Percentiles rank a stretch among this genome's conserved stretches.
Conservation (phyloP, 495 filamentous ascomycete genomes). For the Glonium stellatum region DNA sequence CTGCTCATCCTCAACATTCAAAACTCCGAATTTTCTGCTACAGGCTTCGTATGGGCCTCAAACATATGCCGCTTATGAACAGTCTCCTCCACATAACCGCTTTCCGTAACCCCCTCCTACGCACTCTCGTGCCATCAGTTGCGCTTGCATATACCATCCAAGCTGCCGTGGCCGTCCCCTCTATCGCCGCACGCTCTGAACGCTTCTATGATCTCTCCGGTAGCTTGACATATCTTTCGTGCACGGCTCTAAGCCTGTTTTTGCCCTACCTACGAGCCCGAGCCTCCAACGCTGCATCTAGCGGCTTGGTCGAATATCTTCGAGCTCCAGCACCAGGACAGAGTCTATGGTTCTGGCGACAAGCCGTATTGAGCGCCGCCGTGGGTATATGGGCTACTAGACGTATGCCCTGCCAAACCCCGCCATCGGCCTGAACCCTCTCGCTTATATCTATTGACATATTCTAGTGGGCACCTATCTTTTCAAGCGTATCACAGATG, state of each 20-base stretch:
- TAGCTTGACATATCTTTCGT: slow-evolving; percentile 53
- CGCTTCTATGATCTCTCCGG: slow-evolving; percentile 61
- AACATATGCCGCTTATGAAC: slow-evolving; percentile 12
- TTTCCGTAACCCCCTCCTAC: slow-evolving; percentile 52
- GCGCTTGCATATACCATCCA: slow-evolving; percentile 51
- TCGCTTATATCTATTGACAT: background rate
- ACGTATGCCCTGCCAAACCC: slow-evolving; percentile 39
- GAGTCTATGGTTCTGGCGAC: slow-evolving; percentile 50
- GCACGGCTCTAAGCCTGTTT: slow-evolving; percentile 50
- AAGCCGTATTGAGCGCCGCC: slow-evolving; percentile 50
- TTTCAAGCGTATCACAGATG: slow-evolving; percentile 46
- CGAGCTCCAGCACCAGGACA: slow-evolving; percentile 21
- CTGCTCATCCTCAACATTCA: no score
- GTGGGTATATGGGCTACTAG: slow-evolving; percentile 53
- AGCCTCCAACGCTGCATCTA: slow-evolving; percentile 26
- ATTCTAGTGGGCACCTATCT: slow-evolving; percentile 52
- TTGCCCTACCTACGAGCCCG: slow-evolving; percentile 47
- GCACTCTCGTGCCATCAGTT: slow-evolving; percentile 52
- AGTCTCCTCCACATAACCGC: slow-evolving; percentile 49
- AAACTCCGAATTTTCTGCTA: no score
- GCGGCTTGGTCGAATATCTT: slow-evolving; percentile 19
- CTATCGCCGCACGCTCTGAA: slow-evolving; percentile 50
- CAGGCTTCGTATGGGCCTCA: no score
- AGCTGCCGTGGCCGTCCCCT: slow-evolving; percentile 51
- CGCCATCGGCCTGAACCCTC: no score